Evolutionary conservation across 768 basidiomycete species (phyloP), one percentile per base, ranked within the genome.

Genomic region (Trametes maxima): DNA sequence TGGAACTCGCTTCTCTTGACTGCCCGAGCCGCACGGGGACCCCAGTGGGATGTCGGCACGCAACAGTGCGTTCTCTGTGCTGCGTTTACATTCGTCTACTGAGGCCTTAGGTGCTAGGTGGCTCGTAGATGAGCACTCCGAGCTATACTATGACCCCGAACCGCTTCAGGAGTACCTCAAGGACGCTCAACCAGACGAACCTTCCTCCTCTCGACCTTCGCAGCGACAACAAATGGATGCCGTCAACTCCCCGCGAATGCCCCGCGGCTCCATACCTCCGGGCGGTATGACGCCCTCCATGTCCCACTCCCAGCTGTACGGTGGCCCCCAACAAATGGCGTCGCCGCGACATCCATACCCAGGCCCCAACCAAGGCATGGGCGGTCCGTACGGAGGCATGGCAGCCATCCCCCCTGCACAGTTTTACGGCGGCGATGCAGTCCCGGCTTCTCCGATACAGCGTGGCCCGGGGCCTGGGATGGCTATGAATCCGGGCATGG

Each of bases 41-140:
- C 92, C 3, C 91, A 92, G 68, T 94, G 91, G 91, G 92, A 94
- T 71, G 79, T 92, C 40, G 89, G 89, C 17, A 92, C 92, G 14
- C 91, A 94, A 71, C 87, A 89, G 92, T 93, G 66, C 66, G 89
- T 80, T 49, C 24, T 25, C 5, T 21, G 21, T 3, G 12, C 13
- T 35, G 16, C 22, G 2, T 13, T 21, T 12, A 36, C 28, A 6
- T 44, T 13, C 3, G 17, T 1, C 39, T 36, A 10, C 21, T 22
- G 37, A 46, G 49, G 39, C 42, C 53, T 49, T 13, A 28, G 45
- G n/a, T 11, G 33, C 25, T 37, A 93, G 90, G 66, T 93, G 91
- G 70, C 79, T 85, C n/a, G 86, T 91, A 2, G 91, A 93, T 68
- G 77, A 84, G 70, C 78, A 81, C 59, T 90, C 90, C 3, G 81